Evolutionary conservation across 306 rosid species (phyloP).

Genomic region (Cajanus cajan): DNA sequence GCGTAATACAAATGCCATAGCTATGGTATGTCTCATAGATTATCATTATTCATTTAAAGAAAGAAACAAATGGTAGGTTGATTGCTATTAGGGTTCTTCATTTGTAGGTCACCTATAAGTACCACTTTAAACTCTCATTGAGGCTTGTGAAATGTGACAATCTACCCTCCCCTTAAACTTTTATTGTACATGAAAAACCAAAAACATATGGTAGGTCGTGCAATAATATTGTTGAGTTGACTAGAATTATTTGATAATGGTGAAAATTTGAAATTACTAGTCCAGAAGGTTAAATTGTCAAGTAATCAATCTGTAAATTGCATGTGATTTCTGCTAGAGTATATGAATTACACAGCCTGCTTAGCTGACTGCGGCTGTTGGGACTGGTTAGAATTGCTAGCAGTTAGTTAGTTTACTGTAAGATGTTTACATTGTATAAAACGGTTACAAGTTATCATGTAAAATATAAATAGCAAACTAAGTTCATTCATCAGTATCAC

Average conservation of each 20-base stretch:
- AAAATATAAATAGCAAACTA: neutral
- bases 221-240: neutral
- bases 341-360: neutral
- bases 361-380: neutral
- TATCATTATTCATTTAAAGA: neutral
- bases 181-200: neutral
- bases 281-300: neutral
- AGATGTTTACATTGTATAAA: neutral
- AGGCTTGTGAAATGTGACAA: neutral
- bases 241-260: neutral
- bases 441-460: neutral
- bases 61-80: neutral
- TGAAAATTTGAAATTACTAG: neutral
- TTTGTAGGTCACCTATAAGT: neutral
- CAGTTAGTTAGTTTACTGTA: neutral
- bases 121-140: neutral
- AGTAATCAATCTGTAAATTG: neutral
- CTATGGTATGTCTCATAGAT: conserved; percentile 50
- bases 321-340: neutral
- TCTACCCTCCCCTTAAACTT: neutral
- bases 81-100: neutral
- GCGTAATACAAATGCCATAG: conserved; percentile 70
- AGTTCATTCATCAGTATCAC: neutral
- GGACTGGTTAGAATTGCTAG: neutral
- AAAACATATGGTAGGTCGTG: neutral